A percentile compares a stretch with the other conserved stretches of the same genome.
Conservation (phyloP, 768 basidiomycete genomes). For the Suillus clintonianus region DNA sequence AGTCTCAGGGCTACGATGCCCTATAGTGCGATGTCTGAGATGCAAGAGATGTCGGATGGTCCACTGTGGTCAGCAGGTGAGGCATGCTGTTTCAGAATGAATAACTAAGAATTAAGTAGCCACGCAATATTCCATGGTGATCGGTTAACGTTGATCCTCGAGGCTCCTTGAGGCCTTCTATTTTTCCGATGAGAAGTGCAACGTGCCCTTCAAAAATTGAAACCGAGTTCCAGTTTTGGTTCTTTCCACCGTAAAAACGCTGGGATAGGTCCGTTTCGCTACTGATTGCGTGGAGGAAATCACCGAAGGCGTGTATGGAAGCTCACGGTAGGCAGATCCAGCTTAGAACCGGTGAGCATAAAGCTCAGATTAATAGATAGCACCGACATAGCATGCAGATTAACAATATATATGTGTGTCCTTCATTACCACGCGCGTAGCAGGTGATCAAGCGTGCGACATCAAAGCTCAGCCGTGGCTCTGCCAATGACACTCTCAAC, state of each 20-base stretch:
- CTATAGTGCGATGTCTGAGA: not conserved
- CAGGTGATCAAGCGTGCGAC: not conserved
- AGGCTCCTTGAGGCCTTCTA: constrained; percentile 9
- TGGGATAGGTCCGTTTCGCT: not conserved
- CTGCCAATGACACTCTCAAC: constrained; percentile 33
- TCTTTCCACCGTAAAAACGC: not conserved
- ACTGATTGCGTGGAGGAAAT: not conserved
- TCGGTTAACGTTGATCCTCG: constrained; percentile 11
- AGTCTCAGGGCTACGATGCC: not conserved
- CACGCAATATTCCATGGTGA: constrained; percentile 3
- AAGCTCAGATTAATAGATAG: constrained; percentile 17
- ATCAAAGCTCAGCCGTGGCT: constrained; percentile 46
- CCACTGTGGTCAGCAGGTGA: not conserved
- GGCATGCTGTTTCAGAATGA: not conserved
- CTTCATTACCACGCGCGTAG: constrained; percentile 7
- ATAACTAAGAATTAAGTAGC: not conserved
- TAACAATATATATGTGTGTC: constrained; percentile 17
- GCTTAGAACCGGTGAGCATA: not conserved
- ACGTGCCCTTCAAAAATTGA: not conserved
- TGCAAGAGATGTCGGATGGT: not conserved
- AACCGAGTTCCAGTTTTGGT: constrained; percentile 1
- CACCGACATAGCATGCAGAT: constrained; percentile 10
- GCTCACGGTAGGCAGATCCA: not conserved
- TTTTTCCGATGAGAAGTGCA: not conserved
- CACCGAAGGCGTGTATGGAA: not conserved